These are phyloP conservation scores for Aeschynomene evenia DNA, from an alignment of 306 rosid genomes.

Conservation along the genomic window DNA sequence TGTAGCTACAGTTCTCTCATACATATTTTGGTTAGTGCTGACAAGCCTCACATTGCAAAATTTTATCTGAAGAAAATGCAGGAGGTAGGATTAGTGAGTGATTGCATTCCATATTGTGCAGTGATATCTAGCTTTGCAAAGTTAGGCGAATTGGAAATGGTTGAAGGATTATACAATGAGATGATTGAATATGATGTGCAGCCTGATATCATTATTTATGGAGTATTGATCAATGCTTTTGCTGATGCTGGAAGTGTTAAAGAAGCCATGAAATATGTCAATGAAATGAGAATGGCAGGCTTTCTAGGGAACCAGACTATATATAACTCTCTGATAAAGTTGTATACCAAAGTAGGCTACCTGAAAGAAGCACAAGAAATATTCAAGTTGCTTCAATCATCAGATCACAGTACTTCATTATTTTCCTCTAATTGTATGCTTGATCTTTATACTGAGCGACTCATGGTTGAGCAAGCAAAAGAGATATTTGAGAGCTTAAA, in stretches of 20 bases:
- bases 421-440: constrained; percentile 89
- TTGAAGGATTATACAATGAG: constrained; percentile 54
- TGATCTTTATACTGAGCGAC: constrained; percentile 68
- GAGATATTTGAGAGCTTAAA: constrained; percentile 63
- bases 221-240: constrained; percentile 72
- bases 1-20: constrained; percentile 71
- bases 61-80: constrained; percentile 69
- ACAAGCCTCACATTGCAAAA: constrained; percentile 61
- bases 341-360: constrained; percentile 75
- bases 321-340: constrained; percentile 70
- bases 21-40: constrained; percentile 66
- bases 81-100: constrained; percentile 61
- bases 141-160: constrained; percentile 63
- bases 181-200: constrained; percentile 60
- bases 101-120: constrained; percentile 64
- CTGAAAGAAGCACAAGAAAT: constrained; percentile 72
- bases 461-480: constrained; percentile 65
- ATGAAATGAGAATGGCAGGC: constrained; percentile 63
- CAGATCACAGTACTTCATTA: constrained; percentile 52
- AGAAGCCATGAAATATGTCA: constrained; percentile 51
- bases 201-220: constrained; percentile 65
- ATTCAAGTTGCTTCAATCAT: constrained; percentile 52
- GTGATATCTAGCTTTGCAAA: constrained; percentile 71
- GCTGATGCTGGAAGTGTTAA: constrained; percentile 68
- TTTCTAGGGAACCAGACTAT: constrained; percentile 54